Base-by-base conservation (phyloP, 2,329 filamentous ascomycete species). In the Plectosphaerella cucumerina region DNA sequence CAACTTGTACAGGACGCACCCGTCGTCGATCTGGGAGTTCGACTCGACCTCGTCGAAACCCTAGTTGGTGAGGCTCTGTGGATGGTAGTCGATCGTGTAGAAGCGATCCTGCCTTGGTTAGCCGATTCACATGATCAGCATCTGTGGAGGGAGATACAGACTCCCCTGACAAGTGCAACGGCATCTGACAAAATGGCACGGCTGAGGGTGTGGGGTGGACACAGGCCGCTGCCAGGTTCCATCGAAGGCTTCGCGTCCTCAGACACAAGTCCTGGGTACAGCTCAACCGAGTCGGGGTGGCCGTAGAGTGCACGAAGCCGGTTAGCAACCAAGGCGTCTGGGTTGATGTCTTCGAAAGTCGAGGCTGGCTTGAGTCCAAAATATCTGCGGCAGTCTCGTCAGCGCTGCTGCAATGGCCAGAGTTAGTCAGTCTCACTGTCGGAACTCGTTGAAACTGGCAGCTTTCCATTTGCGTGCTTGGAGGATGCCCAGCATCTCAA, bases 61-160 rank as follows among this genome's bases (percentile, higher is more conserved):
- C 83, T 83, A 88, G 62, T 85, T 86, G 3, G 85, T 87, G 46
- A 89, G 65, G 56, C 80, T 84, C 34, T 75, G 74, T 0, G 84
- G 61, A 2, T 80, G 77, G 57, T 78, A 85, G 62, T 86, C 83
- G 8, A 53, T 26, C 11, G 84, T 86, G 65, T 85, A 85, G 67
- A 85, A 85, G 15, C 84, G 72, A 57, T 87, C 84, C 35, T 37
- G 17, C 6, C 3, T 8, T 37, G 8, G 14, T 37, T 14, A 37
- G 35, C 12, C 35, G n/a, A n/a, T 10, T 6, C 35, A 18, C 35
- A 5, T 3, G 10, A 15, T 6, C 35, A 3, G n/a, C 12, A 37
- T 17, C 35, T 17, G 15, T 5, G 14, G 35, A 14, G 35, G 4
- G 12, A 10, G 26, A 31, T 31, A 15, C 35, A 2, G 14, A 37